Conservation (phyloP, 2,329 filamentous ascomycete genomes). For the Zymoseptoria passerinii region DNA sequence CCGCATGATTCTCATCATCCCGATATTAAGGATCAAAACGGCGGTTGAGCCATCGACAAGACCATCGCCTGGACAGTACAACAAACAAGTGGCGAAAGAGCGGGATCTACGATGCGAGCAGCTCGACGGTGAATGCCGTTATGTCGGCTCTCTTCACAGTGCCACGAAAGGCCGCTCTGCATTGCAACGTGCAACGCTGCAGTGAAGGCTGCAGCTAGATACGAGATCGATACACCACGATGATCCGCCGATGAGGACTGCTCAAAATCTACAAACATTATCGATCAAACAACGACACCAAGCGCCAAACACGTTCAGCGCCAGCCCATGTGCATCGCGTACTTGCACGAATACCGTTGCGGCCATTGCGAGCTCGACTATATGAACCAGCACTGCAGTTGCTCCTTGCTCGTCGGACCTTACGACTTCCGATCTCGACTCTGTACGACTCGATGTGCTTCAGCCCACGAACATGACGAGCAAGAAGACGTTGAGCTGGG, state of each 20-base stretch:
- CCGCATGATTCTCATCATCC: background rate
- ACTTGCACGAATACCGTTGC: conserved; percentile 9
- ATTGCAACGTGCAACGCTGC: background rate
- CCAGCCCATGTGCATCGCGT: conserved; percentile 11
- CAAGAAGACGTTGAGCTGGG: background rate
- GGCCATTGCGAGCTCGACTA: conserved; percentile 11
- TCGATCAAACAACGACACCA: conserved; percentile 1
- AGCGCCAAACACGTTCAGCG: background rate
- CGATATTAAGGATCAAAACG: background rate
- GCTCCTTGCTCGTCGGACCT: conserved; percentile 10
- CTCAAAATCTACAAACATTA: background rate
- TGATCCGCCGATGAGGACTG: background rate
- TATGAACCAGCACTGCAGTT: conserved; percentile 13
- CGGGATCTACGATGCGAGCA: background rate
- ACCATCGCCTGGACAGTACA: background rate
- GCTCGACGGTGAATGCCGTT: background rate
- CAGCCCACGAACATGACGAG: background rate
- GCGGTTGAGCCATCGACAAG: background rate
- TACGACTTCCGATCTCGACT: conserved; percentile 4
- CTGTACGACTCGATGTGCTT: conserved; percentile 6
- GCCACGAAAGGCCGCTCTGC: background rate
- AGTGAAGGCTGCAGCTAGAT: background rate
- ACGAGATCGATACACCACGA: background rate
- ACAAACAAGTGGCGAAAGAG: background rate
- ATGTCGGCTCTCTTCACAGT: background rate